Evolutionary conservation across 768 basidiomycete genomes (phyloP).

Genomic region (Amanita rimosa): DNA sequence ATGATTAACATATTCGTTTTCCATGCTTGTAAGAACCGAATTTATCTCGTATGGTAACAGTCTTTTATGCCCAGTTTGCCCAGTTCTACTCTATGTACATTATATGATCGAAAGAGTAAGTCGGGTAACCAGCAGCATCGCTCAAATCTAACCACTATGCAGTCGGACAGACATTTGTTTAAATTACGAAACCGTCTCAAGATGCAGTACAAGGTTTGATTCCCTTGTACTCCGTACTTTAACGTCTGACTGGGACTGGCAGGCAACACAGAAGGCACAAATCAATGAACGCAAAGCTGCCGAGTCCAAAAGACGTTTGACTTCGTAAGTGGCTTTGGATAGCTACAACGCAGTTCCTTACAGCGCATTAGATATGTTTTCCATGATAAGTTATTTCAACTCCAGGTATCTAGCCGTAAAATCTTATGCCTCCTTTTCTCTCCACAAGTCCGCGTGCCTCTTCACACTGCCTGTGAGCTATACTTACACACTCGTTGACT

Average conservation of each 20-base stretch:
- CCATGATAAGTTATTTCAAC: conserved; percentile 47
- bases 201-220: conserved; percentile 46
- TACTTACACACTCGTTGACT: conserved; percentile 6
- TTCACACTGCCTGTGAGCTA: conserved; percentile 59
- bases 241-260: not conserved
- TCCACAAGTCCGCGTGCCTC: conserved; percentile 67
- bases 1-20: conserved; percentile 69
- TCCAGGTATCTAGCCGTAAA: not conserved
- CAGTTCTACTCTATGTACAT: conserved; percentile 67
- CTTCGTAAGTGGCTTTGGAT: conserved; percentile 44
- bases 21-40: conserved; percentile 42
- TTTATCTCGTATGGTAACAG: not conserved
- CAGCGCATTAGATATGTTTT: conserved; percentile 47
- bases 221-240: not conserved
- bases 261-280: conserved; percentile 66
- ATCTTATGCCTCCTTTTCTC: conserved; percentile 12
- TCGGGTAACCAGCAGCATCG: not conserved
- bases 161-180: conserved; percentile 62
- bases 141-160: conserved; percentile 1
- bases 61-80: conserved; percentile 15
- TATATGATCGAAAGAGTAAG: conserved; percentile 52
- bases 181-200: conserved; percentile 68
- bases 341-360: conserved; percentile 1
- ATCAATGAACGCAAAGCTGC: conserved; percentile 64
- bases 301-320: conserved; percentile 74